Evolutionary conservation across 805 yeast species (phyloP), one percentile per base, ranked within the genome.

Genomic region (Metschnikowia colocasiae): DNA sequence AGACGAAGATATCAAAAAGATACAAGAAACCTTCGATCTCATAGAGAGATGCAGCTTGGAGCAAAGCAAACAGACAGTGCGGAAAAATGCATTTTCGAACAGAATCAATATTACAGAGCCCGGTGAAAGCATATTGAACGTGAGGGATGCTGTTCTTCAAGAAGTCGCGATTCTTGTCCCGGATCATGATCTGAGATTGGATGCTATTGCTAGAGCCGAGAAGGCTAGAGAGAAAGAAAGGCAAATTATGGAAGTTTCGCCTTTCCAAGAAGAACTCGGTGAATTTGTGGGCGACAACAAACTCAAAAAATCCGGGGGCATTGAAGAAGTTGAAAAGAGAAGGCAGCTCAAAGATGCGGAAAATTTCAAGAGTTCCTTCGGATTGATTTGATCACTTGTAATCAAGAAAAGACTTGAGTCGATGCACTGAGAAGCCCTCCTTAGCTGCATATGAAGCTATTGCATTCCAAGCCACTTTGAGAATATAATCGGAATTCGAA

Each of bases 171-270:
- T 88, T 0, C 65, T 94, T 43, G 77, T 73, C 45, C 97, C 98
- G 1, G 82, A 94, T 59, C 97, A 90, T 61, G 88, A 87, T 34
- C 72, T 81, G 33, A 75, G 99, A 43, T 73, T 89, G 1, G 95
- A 87, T 55, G 99, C 99, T 0, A 86, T 94, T 30, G 85, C 81
- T 56, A 83, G 80, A 49, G 96, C 97, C 0, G 97, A 92, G 58
- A 82, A 82, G 59, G 60, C 89, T 22, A 76, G 97, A 59, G 81
- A 81, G 57, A 81, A 76, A 54, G 95, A 88, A 59, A 76, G 78
- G 48, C 83, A 77, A 49, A 67, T 82, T 52, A 67, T 79, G 51
- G 67, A 70, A 38, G 61, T 69, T 20, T 84, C 81, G 52, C 84
- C 83, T 45, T 92, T 92, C 59, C 87, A 85, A 61, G 90, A 86